Percentiles rank a stretch among this genome's conserved stretches.
phyloP scores from a whole-genome alignment of 1,139 yeast species.

The Yamadazyma sp. region DNA sequence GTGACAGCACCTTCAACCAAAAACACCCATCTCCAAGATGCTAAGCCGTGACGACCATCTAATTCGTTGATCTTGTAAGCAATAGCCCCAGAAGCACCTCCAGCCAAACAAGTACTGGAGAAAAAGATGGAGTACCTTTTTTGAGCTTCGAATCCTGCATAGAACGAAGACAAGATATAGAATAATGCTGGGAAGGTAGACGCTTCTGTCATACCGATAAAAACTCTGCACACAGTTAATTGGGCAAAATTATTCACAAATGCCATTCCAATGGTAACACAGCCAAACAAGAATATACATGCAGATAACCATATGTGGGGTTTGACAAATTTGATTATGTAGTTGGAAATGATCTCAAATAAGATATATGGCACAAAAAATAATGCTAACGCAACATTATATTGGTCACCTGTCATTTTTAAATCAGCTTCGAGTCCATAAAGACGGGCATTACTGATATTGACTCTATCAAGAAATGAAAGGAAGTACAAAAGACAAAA shows the following conservation, averaged over 20 bases:
- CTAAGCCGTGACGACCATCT: conserved; percentile 36
- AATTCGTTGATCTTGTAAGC: conserved; percentile 42
- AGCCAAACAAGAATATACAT: conserved; percentile 62
- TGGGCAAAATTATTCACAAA: conserved; percentile 59
- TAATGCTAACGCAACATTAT: conserved; percentile 61
- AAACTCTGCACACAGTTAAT: conserved; percentile 58
- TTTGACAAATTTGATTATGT: conserved; percentile 53
- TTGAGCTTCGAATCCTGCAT: conserved; percentile 63
- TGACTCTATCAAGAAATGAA: conserved; percentile 71
- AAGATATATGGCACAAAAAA: conserved; percentile 73
- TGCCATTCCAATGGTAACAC: conserved; percentile 64
- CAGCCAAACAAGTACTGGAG: conserved; percentile 42
- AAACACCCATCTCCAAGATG: conserved; percentile 75
- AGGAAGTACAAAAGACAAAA: conserved; percentile 67
- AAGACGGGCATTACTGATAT: conserved; percentile 71
- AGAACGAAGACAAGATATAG: conserved; percentile 58
- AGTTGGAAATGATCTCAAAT: conserved; percentile 68
- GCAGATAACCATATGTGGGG: conserved; percentile 66
- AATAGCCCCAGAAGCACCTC: conserved; percentile 45
- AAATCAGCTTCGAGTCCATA: conserved; percentile 61
- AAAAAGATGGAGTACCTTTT: conserved; percentile 68
- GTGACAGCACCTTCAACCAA: conserved; percentile 74
- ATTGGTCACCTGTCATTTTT: conserved; percentile 55
- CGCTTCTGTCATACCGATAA: conserved; percentile 65
- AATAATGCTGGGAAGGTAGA: conserved; percentile 76